Evolutionary conservation across 495 filamentous ascomycete species (phyloP).

Genomic region (Astrothelium subdiscretum): DNA sequence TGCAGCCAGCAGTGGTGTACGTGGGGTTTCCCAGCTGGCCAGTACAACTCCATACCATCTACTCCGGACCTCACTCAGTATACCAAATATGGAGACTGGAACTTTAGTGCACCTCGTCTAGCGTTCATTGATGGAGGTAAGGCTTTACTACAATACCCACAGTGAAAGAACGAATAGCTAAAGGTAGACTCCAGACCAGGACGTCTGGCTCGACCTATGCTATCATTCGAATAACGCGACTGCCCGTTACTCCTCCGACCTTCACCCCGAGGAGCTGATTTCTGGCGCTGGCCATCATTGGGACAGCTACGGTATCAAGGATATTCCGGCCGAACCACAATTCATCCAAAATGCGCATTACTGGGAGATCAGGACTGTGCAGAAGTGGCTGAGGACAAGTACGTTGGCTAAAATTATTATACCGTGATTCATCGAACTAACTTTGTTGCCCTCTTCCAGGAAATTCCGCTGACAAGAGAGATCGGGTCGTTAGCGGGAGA

Average conservation of each 20-base stretch:
- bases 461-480: background rate
- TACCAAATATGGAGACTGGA: constrained; percentile 34
- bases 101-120: constrained; percentile 33
- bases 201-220: constrained; percentile 37
- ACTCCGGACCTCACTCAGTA: constrained; percentile 28
- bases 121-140: constrained; percentile 38
- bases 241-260: constrained; percentile 21
- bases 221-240: constrained; percentile 33
- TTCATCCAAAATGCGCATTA: constrained; percentile 39
- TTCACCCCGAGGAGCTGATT: constrained; percentile 34
- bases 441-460: background rate
- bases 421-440: no score
- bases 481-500: background rate
- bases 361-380: constrained; percentile 38
- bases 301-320: constrained; percentile 36
- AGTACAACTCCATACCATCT: constrained; percentile 32
- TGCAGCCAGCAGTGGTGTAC: constrained; percentile 39
- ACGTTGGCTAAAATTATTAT: no score
- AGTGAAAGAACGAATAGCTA: background rate
- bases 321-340: constrained; percentile 36
- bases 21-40: constrained; percentile 36
- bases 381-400: constrained; percentile 20
- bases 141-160: background rate
- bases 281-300: constrained; percentile 39
- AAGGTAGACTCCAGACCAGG: constrained; percentile 10